These are phyloP conservation scores for Phytophthora ramorum DNA, from an alignment of 352 stramenopile genomes.

Conservation along the genomic window DNA sequence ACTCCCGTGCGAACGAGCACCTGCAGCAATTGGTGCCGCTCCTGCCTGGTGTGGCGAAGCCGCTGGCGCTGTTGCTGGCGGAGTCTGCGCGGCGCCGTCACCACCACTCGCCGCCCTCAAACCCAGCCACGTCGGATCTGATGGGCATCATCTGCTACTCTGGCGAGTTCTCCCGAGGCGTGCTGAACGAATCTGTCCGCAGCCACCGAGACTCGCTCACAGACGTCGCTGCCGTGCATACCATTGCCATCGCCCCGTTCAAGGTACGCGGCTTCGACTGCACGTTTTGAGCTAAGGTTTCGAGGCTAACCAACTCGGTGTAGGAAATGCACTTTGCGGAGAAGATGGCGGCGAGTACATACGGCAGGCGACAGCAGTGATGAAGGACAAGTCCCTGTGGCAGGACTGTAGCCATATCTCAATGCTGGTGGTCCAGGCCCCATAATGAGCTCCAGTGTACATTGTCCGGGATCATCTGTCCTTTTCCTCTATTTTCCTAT, in stretches of 20 bases:
- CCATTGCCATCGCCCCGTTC: constrained; percentile 55
- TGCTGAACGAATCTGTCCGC: constrained; percentile 59
- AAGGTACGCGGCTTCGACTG: constrained; percentile 31
- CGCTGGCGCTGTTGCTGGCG: constrained; percentile 59
- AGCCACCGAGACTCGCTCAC: constrained; percentile 45
- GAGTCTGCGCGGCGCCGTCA: constrained; percentile 55
- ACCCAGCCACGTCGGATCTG: constrained; percentile 49
- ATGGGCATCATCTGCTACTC: constrained; percentile 72
- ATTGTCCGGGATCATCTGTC: constrained; percentile 10
- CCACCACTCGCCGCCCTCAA: constrained; percentile 31
- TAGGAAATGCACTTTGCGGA: constrained; percentile 80
- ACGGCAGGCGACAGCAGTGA: constrained; percentile 48
- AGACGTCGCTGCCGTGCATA: constrained; percentile 60
- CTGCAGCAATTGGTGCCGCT: constrained; percentile 80
- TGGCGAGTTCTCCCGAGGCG: constrained; percentile 47
- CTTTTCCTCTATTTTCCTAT: not conserved
- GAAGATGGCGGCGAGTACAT: constrained; percentile 64
- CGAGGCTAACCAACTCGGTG: not conserved
- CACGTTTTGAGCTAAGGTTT: not conserved
- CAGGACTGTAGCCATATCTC: constrained; percentile 18
- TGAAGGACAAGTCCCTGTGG: constrained; percentile 11
- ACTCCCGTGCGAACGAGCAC: constrained; percentile 68
- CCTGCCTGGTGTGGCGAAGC: constrained; percentile 66
- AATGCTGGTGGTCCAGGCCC: constrained; percentile 27
- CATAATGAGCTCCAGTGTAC: constrained; percentile 5